Conservation (phyloP, 139 green algal species). For the Ettlia oleoabundans region DNA sequence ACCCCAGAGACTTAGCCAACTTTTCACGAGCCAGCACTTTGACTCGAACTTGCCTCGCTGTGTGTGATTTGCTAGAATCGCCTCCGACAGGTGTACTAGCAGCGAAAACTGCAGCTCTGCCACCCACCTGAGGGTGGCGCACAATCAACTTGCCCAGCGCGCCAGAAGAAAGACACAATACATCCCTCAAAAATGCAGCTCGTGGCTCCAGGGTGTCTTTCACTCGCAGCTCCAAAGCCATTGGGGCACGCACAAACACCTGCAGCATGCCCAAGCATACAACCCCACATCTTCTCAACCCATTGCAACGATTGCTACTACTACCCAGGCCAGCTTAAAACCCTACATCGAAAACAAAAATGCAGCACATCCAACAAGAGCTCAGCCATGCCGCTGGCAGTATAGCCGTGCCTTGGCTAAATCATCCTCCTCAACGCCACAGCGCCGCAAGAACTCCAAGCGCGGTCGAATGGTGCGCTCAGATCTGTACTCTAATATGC, state of each 20-base stretch:
- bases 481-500: constrained; percentile 58
- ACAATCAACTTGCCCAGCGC: constrained; percentile 58
- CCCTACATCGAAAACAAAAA: too few species aligned
- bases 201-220: constrained; percentile 57
- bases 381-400: too few species aligned
- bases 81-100: too few species aligned
- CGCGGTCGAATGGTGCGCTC: constrained; percentile 56
- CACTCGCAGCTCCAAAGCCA: constrained; percentile 62
- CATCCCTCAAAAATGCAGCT: constrained; percentile 50
- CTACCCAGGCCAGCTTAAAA: too few species aligned
- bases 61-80: too few species aligned
- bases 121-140: constrained; percentile 55
- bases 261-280: background rate
- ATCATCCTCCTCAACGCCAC: constrained; percentile 49
- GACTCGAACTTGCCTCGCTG: too few species aligned
- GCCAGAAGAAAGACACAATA: constrained; percentile 36
- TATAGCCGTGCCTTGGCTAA: constrained; percentile 54
- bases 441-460: constrained; percentile 59
- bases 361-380: too few species aligned
- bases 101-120: too few species aligned
- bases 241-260: constrained; percentile 54
- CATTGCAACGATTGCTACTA: too few species aligned
- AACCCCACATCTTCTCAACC: too few species aligned
- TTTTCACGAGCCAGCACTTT: too few species aligned
- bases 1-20: background rate